Percentiles rank a stretch among this genome's conserved stretches.
phyloP scores from a whole-genome alignment of 1,284 basidiomycete species.

The Apiotrichum siamense region DNA sequence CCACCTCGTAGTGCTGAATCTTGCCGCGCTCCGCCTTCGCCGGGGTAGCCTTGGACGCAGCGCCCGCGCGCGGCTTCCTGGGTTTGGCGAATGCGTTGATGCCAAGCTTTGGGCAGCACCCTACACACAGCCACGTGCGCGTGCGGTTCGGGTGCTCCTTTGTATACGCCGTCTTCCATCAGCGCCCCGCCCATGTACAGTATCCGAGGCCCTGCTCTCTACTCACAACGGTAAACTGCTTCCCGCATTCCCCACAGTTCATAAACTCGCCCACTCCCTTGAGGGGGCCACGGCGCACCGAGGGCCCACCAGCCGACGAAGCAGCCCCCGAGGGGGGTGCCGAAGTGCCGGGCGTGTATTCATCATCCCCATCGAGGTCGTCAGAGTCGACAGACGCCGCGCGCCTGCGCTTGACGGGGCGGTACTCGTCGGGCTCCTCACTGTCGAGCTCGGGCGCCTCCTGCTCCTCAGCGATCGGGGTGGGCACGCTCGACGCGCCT shows the following conservation, averaged over 20 bases:
- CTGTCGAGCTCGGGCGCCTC: constrained; percentile 16
- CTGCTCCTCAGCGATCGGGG: neutral
- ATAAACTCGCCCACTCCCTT: constrained; percentile 74
- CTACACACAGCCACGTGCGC: constrained; percentile 68
- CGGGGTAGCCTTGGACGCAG: constrained; percentile 53
- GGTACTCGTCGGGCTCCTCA: constrained; percentile 31
- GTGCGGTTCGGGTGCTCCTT: constrained; percentile 57
- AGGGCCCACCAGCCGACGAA: constrained; percentile 26
- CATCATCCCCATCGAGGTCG: constrained; percentile 54
- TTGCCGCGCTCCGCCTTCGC: constrained; percentile 40
- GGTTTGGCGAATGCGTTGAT: constrained; percentile 61
- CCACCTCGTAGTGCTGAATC: constrained; percentile 64
- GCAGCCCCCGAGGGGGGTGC: constrained; percentile 51
- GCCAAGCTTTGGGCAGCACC: constrained; percentile 67
- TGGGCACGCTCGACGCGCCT: neutral
- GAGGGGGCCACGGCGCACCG: constrained; percentile 46
- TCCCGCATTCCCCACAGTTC: constrained; percentile 72
- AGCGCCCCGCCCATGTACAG: neutral
- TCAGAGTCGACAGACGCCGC: constrained; percentile 55
- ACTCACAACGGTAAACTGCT: constrained; percentile 82
- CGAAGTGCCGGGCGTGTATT: constrained; percentile 27
- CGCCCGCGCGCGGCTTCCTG: constrained; percentile 55
- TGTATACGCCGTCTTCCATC: constrained; percentile 71
- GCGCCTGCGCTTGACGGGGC: constrained; percentile 34
- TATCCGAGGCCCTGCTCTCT: too few relatives aligned